Conservation (phyloP, 805 yeast genomes). For the Yarrowia sp. region DNA sequence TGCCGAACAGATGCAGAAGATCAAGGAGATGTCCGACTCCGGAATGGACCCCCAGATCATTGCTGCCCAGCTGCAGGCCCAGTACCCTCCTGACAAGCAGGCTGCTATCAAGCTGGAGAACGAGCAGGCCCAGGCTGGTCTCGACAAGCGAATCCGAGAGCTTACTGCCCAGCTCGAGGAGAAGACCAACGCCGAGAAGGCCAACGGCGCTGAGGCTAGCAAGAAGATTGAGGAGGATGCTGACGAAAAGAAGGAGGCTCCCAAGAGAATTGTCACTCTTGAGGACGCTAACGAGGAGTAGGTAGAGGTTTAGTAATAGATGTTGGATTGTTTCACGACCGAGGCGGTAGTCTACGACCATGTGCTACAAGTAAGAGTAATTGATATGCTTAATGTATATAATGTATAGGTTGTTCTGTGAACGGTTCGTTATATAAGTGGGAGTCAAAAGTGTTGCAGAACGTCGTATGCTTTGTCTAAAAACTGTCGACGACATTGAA, state of each 20-base stretch:
- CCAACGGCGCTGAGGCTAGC: background rate
- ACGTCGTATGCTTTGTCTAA: too few species aligned
- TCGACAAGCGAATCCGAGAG: background rate
- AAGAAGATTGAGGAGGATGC: conserved; percentile 2
- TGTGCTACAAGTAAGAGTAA: background rate
- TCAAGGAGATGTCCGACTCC: conserved; percentile 27
- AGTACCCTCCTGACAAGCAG: conserved; percentile 11
- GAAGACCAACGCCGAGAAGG: background rate
- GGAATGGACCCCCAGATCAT: conserved; percentile 15
- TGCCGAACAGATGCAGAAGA: conserved; percentile 6
- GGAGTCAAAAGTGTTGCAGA: too few species aligned
- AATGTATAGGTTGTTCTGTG: too few species aligned
- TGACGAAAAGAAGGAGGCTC: conserved; percentile 9
- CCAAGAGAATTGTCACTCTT: conserved; percentile 26
- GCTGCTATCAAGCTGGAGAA: conserved; percentile 20
- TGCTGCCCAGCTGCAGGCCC: conserved; percentile 19
- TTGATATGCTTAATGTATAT: background rate
- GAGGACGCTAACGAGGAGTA: conserved; percentile 27
- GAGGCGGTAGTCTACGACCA: too few species aligned
- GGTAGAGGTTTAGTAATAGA: background rate
- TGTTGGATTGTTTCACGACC: conserved; percentile 7
- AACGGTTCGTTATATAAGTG: too few species aligned
- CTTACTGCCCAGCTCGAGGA: background rate
- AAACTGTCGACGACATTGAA: background rate
- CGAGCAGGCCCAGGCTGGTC: conserved; percentile 21